Percentiles rank a stretch among this genome's conserved stretches.
Evolutionary conservation across 176 grass and related monocot genomes (phyloP).

Genomic region (Triticum turgidum): DNA sequence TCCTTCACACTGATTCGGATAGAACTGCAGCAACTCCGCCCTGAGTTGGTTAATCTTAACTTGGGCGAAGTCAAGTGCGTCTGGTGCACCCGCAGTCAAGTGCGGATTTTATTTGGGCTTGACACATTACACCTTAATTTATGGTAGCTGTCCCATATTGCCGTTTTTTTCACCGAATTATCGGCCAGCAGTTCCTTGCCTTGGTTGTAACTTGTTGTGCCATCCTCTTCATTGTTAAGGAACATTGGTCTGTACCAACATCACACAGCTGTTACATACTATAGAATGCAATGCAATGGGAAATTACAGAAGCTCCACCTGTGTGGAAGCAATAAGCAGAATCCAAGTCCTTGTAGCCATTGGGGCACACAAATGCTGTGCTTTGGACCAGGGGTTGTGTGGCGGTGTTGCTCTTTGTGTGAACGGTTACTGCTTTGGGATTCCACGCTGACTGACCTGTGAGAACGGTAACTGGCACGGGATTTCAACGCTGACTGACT

Average conservation of each 20-base stretch:
- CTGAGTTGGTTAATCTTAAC: slow-evolving; percentile 18
- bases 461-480: neutral
- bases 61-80: neutral
- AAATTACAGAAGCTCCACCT: neutral
- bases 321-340: neutral
- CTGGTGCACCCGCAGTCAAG: slow-evolving; percentile 4
- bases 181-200: slow-evolving; percentile 7
- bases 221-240: slow-evolving; percentile 21
- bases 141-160: slow-evolving; percentile 25
- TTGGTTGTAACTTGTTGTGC: slow-evolving; percentile 13
- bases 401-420: neutral
- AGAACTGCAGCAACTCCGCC: slow-evolving; percentile 7
- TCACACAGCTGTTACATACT: slow-evolving; percentile 27
- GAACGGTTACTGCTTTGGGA: neutral
- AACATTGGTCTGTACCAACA: slow-evolving; percentile 28
- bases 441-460: neutral
- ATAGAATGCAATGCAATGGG: slow-evolving; percentile 23
- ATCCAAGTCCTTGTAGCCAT: neutral
- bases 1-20: slow-evolving; percentile 8
- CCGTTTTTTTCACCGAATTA: slow-evolving; percentile 29
- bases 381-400: neutral
- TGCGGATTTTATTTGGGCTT: slow-evolving; percentile 24
- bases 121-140: slow-evolving; percentile 38
- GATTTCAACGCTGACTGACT: neutral
- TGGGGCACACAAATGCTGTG: neutral